Conservation (phyloP, 768 basidiomycete species). For the Macrocybe gigantea region DNA sequence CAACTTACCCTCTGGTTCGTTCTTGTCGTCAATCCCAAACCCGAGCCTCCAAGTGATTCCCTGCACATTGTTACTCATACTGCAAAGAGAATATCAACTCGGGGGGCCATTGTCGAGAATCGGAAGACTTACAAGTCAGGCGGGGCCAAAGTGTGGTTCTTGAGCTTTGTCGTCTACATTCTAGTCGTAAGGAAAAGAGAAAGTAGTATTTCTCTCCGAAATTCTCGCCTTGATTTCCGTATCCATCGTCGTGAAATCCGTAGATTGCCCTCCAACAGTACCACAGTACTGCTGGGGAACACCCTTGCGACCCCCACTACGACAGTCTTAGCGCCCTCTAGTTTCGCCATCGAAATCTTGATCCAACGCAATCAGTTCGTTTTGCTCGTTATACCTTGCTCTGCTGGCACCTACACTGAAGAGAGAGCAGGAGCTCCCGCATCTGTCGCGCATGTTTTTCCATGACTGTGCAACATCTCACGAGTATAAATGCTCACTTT, state of each 20-base stretch:
- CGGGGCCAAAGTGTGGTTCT: conserved; percentile 49
- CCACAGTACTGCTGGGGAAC: conserved; percentile 54
- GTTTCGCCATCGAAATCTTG: conserved; percentile 55
- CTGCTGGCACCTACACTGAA: conserved; percentile 30
- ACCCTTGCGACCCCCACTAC: conserved; percentile 45
- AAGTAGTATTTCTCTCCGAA: neutral
- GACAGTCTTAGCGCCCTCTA: conserved; percentile 48
- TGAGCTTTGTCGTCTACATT: conserved; percentile 41
- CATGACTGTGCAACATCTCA: neutral
- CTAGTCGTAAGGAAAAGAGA: conserved; percentile 1
- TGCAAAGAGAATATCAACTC: conserved; percentile 14
- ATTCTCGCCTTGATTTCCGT: conserved; percentile 46
- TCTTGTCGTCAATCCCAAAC: conserved; percentile 46
- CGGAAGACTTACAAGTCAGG: conserved; percentile 47
- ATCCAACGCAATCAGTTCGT: neutral
- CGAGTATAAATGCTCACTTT: conserved; percentile 20
- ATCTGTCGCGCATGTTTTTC: conserved; percentile 20
- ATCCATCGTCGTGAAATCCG: conserved; percentile 50
- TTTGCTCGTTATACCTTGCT: neutral
- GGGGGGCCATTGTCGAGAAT: neutral
- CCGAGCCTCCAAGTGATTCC: conserved; percentile 61
- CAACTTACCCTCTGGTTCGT: conserved; percentile 47
- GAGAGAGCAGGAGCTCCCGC: conserved; percentile 41
- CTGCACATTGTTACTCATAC: conserved; percentile 47
- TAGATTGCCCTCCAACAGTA: conserved; percentile 56